phyloP scores from a whole-genome alignment of 1,284 basidiomycete genomes.

The Pyrrhoderma noxium region DNA sequence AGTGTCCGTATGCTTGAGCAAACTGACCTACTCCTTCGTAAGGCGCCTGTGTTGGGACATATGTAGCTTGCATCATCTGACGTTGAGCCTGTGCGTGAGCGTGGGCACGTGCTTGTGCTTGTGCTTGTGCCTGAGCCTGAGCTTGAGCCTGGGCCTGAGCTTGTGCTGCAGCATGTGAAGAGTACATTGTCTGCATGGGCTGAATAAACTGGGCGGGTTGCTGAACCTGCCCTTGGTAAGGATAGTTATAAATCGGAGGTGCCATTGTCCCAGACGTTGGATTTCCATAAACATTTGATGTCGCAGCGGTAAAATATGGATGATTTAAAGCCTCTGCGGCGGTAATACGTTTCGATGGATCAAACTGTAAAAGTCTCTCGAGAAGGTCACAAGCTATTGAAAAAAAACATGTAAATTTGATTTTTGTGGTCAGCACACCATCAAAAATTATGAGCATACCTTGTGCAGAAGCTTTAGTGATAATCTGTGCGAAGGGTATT shows the following conservation, averaged over 20 bases:
- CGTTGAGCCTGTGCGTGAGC: slow-evolving; percentile 21
- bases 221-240: slow-evolving; percentile 42
- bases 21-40: slow-evolving; percentile 15
- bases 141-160: slow-evolving; percentile 29
- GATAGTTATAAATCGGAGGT: slow-evolving; percentile 62
- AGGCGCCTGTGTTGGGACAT: slow-evolving; percentile 9
- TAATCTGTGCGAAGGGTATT: slow-evolving; percentile 81
- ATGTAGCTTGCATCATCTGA: slow-evolving; percentile 15
- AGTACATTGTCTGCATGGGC: slow-evolving; percentile 32
- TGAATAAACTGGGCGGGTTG: slow-evolving; percentile 34
- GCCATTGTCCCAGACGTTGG: slow-evolving; percentile 52
- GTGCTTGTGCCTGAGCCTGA: slow-evolving; percentile 31
- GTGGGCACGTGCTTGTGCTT: slow-evolving; percentile 24
- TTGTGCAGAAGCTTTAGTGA: slow-evolving; percentile 88
- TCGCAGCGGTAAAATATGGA: slow-evolving; percentile 79
- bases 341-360: slow-evolving; percentile 87
- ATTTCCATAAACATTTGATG: slow-evolving; percentile 29
- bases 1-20: slow-evolving; percentile 15
- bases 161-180: slow-evolving; percentile 31
- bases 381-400: slow-evolving; percentile 90
- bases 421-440: no score
- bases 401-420: no score
- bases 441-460: slow-evolving; percentile 38
- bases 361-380: slow-evolving; percentile 94
- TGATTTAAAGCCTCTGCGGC: slow-evolving; percentile 90